Base-by-base conservation (phyloP, 768 basidiomycete species). In the Macrolepiota fuliginosa region DNA sequence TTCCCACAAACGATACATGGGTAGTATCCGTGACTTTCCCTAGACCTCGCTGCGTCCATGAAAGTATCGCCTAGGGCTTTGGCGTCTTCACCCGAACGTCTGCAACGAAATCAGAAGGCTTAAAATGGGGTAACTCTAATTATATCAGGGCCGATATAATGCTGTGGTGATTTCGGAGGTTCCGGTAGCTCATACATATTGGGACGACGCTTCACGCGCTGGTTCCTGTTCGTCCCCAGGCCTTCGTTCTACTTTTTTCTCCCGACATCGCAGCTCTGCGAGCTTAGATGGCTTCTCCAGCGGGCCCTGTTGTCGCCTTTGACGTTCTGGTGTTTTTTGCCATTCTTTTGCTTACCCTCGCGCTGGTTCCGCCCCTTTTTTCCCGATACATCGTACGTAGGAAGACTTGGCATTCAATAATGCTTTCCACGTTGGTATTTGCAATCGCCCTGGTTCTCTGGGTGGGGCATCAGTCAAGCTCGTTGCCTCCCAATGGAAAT, bases 331-430 rank as follows among this genome's bases (percentile, higher is more conserved):
- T 61, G 52, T 54, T 61, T 46, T 29, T 61, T 15, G 51, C 59
- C 15, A 61, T 61, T 19, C 19, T 54, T 25, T 35, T 61, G 19
- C 42, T 61, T n/a, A 22, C 54, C 32, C 40, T 61, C 15, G 52
- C 59, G 39, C 51, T 61, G 52, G 59, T 61, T 0, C 59, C 59
- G 27, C 59, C 59, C 15, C 12, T 54, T 15, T 35, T 61, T 17
- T 61, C 59, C 54, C 59, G 51, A 15, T 15, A 54, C 27, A 32
- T 54, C 4, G 45, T 54, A 27, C 59, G 59, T 13, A 53, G 59
- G 52, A 61, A 61, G 59, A 61, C 59, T 19, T 61, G 59, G 59
- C 40, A 61, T 37, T 53, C 51, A 13, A 1, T 61, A n/a, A 53
- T 61, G 52, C 12, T 61, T 13, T 54, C 59, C 11, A 24, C 35